Conservation (phyloP, 106 monocot genomes). For the Agapanthus africanus region DNA sequence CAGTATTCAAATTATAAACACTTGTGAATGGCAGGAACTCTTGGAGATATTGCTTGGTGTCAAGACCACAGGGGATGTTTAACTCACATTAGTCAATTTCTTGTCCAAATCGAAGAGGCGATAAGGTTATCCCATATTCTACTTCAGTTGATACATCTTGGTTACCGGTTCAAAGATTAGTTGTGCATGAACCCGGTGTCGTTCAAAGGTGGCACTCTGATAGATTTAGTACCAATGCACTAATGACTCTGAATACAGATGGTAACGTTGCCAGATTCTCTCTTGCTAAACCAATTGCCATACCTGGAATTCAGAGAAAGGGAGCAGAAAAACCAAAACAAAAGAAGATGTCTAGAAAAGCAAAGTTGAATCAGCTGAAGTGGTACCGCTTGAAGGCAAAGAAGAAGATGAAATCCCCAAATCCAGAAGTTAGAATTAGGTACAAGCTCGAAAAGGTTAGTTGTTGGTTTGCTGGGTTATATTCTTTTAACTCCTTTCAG, state of each 20-base stretch:
- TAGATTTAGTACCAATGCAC: constrained; percentile 34
- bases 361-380: constrained; percentile 72
- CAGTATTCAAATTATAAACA: too few relatives aligned
- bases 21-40: too few relatives aligned
- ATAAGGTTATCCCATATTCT: too few relatives aligned
- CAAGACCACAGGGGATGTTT: too few relatives aligned
- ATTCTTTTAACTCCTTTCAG: too few relatives aligned
- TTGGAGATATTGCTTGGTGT: too few relatives aligned
- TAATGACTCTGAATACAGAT: constrained; percentile 47
- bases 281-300: constrained; percentile 26
- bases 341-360: constrained; percentile 63
- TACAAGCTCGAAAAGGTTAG: constrained; percentile 87
- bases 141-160: too few relatives aligned
- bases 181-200: too few relatives aligned
- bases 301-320: constrained; percentile 14
- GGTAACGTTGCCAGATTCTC: constrained; percentile 49
- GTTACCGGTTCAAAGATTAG: too few relatives aligned
- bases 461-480: too few relatives aligned
- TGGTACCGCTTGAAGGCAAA: constrained; percentile 90
- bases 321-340: constrained; percentile 20
- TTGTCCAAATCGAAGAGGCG: too few relatives aligned
- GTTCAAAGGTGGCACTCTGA: constrained; percentile 19
- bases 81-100: too few relatives aligned
- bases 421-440: constrained; percentile 89
- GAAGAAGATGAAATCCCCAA: constrained; percentile 90